These are phyloP conservation scores for Vanrija humicola DNA, from an alignment of 1,284 basidiomycete species.

Conservation along the genomic window DNA sequence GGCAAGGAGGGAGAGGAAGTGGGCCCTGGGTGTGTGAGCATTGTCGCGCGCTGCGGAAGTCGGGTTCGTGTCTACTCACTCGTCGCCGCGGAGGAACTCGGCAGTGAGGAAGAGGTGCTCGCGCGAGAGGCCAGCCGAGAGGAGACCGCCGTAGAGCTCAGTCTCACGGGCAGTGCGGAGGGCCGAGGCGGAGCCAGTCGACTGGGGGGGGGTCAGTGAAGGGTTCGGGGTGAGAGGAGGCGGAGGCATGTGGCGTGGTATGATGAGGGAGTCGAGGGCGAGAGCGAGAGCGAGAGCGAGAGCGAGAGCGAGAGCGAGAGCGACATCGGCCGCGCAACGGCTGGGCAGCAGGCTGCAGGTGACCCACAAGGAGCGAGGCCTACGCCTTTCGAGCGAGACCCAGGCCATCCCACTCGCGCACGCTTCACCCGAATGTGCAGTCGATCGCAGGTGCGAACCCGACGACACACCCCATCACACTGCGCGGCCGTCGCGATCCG, in stretches of 20 bases:
- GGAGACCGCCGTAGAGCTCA: slow-evolving; percentile 89
- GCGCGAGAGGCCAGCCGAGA: slow-evolving; percentile 78
- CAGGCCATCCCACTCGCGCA: not conserved
- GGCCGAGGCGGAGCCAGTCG: slow-evolving; percentile 77
- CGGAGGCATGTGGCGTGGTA: not conserved
- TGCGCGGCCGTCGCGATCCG: too few species aligned
- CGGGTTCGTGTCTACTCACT: slow-evolving; percentile 63
- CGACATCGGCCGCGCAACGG: too few species aligned
- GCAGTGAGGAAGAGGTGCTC: slow-evolving; percentile 91
- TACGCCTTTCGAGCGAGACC: too few species aligned
- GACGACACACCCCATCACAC: too few species aligned
- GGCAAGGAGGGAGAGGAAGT: slow-evolving; percentile 81
- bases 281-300: not conserved
- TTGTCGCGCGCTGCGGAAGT: not conserved
- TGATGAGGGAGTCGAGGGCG: not conserved
- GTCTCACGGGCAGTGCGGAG: slow-evolving; percentile 87
- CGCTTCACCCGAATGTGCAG: too few species aligned
- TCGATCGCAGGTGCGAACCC: too few species aligned
- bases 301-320: not conserved
- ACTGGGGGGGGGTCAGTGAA: slow-evolving; percentile 47
- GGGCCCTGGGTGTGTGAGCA: slow-evolving; percentile 55
- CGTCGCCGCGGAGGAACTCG: slow-evolving; percentile 92
- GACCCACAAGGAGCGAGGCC: too few species aligned
- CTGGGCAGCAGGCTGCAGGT: too few species aligned
- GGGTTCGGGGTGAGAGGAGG: not conserved